Conservation (phyloP, 768 basidiomycete genomes). For the Fibroporia radiculosa region DNA sequence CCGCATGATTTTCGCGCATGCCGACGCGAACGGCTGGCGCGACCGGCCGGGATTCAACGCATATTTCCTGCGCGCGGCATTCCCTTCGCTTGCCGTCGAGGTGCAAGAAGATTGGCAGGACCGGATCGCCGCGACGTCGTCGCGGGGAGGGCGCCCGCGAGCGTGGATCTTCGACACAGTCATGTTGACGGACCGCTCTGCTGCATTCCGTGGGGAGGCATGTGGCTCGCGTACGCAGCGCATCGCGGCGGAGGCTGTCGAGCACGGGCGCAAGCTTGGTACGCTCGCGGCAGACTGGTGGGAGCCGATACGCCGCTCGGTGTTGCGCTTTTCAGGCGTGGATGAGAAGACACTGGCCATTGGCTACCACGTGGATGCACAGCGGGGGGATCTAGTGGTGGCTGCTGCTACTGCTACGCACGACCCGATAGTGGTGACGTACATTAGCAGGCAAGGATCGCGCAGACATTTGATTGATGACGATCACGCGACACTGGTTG, state of each 20-base stretch:
- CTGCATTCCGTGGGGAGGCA: constrained; percentile 57
- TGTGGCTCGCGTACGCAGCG: constrained; percentile 64
- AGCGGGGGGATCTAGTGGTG: constrained; percentile 4
- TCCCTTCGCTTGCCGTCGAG: constrained; percentile 66
- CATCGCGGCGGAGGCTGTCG: constrained; percentile 63
- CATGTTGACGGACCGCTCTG: constrained; percentile 68
- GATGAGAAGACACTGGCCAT: constrained; percentile 25
- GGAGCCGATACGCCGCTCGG: constrained; percentile 60
- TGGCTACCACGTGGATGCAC: constrained; percentile 13
- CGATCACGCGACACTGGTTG: constrained; percentile 49
- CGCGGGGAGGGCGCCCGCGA: constrained; percentile 15
- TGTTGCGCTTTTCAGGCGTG: constrained; percentile 63
- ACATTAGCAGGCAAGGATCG: constrained; percentile 61
- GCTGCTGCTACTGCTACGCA: constrained; percentile 11
- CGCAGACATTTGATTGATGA: constrained; percentile 44
- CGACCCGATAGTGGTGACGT: constrained; percentile 53
- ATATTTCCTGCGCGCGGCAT: constrained; percentile 66
- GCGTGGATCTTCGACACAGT: constrained; percentile 70
- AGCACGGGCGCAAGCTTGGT: constrained; percentile 34
- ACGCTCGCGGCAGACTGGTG: constrained; percentile 55
- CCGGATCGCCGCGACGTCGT: constrained; percentile 30
- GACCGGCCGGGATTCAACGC: constrained; percentile 72
- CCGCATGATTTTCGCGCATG: constrained; percentile 66
- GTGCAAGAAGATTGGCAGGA: constrained; percentile 66
- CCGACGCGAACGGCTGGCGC: constrained; percentile 56